These are phyloP conservation scores for Quambalaria eucalypti DNA, from an alignment of 1,284 basidiomycete genomes.

Conservation along the genomic window DNA sequence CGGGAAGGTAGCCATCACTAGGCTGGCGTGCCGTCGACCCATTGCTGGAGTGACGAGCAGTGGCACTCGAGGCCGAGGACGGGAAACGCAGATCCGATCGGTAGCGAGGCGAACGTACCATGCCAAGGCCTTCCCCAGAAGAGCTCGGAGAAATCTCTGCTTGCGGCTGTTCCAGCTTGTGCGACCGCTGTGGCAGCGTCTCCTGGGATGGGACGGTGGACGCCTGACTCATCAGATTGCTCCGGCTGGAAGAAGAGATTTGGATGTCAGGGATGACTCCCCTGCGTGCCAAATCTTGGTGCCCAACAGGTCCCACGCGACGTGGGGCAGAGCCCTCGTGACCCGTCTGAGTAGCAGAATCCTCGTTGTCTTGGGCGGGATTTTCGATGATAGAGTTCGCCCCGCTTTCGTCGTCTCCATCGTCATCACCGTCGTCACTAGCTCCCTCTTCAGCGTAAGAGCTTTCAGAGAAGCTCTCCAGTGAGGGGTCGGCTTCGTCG, in stretches of 20 bases:
- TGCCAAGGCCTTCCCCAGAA: no score
- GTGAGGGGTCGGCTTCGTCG: slow-evolving; percentile 58
- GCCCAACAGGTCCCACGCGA: not conserved
- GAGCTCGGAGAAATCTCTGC: no score
- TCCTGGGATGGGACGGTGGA: not conserved
- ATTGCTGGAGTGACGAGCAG: not conserved
- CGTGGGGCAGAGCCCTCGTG: not conserved
- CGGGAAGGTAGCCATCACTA: not conserved
- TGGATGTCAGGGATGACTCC: not conserved
- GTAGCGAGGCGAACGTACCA: not conserved
- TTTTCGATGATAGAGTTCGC: not conserved
- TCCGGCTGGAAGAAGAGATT: not conserved
- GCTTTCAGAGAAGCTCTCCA: slow-evolving; percentile 44
- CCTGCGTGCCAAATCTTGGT: not conserved
- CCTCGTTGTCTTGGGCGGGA: not conserved
- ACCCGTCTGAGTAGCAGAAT: not conserved
- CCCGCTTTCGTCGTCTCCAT: not conserved
- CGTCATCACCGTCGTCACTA: not conserved
- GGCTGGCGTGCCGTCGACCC: not conserved
- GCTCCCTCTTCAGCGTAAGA: slow-evolving; percentile 3
- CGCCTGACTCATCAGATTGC: not conserved
- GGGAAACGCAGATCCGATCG: not conserved
- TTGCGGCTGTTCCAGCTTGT: not conserved
- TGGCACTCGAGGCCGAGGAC: not conserved
- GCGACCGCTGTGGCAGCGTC: not conserved